Base-by-base conservation (phyloP, 768 basidiomycete species). In the Nidula microcarpa region DNA sequence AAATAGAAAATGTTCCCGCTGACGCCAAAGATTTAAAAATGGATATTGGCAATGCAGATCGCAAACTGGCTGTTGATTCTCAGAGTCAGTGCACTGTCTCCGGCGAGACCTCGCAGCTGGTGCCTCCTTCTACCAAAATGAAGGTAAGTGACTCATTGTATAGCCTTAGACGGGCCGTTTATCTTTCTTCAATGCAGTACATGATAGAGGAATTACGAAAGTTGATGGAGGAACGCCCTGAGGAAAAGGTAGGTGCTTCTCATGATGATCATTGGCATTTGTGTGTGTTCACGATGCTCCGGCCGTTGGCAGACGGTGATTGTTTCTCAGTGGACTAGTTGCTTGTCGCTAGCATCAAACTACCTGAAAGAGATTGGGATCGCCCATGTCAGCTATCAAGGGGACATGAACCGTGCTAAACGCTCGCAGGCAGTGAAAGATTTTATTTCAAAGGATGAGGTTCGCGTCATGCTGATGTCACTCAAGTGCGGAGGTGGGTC, bases 101-200 rank as follows among this genome's bases (percentile, higher is more conserved):
- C 6, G 57, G 62, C 35, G 73, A 70, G 73, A 75, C 57, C 56
- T 74, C 11, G 74, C 82, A 70, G 74, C 82, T 11, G 69, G 74
- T 33, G 84, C 87, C 66, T 61, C 85, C 86, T 0, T 86, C 86
- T 4, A 86, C 85, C 2, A 90, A 89, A 75, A 86, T 89, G 86
- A 84, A 84, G 72, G 84, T 84, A 55, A 33, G 72, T 60, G 45
- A 8, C 6, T 50, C n/a, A 23, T 11, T 13, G 33, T 4, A 16
- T 53, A 5, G 35, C 14, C 36, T 55, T 23, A 51, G 10, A n/a
- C 44, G 3, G 44, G 3, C 50, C 3, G 47, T 43, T 18, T 18
- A 47, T 41, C 16, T 41, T 41, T 30, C 34, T 46, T 18, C 53
- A 10, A 10, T 30, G 6, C 18, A 83, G 80, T 71, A 68, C 47